Evolutionary conservation across 768 basidiomycete genomes (phyloP), one percentile per base, ranked within the genome.

Genomic region (Auriculariales sp.): DNA sequence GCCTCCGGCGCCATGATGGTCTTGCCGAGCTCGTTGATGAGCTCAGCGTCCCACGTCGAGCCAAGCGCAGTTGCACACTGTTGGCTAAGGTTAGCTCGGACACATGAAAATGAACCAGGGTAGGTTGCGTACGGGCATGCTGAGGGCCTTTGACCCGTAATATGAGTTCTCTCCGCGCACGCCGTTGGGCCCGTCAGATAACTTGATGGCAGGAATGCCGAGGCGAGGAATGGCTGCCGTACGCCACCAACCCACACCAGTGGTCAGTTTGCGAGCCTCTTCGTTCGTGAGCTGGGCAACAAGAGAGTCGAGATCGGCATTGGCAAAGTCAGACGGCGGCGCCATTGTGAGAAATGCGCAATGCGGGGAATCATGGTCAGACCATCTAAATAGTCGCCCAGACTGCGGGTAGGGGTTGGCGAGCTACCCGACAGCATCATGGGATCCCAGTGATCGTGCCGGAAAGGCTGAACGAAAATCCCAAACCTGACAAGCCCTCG

Each of bases 211-310:
- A 4, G 81, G 82, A 48, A 84, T 75, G n/a, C 66, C 68, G 15
- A 83, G 69, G 22, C 80, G 68, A 10, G 69, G 64, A 49, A 84
- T 69, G 15, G 73, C 54, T 30, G 67, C 68, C 14, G 80, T 81
- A 56, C 80, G 81, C 81, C 82, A 83, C 77, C 78, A 81, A 55
- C 79, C 77, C 5, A 78, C 78, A 12, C 76, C 80, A 25, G 77
- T 71, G 3, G 81, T 69, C 15, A 84, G 68, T 3, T 70, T 60
- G 48, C 81, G 76, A 61, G 81, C 82, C 66, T 82, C 81, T 22
- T 80, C 75, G 4, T 68, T 68, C 42, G 69, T 73, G 49, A 83
- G 69, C 55, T 71, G 68, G 47, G 66, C 61, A 36, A 68, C 59
- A 45, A 83, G 69, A 36, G 77, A 69, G 53, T 73, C 67, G 45